Percentiles rank a stretch among this genome's conserved stretches.
These are phyloP conservation scores for Podila horticola DNA, from an alignment of 192 early-diverging fungal species.

Conservation along the genomic window DNA sequence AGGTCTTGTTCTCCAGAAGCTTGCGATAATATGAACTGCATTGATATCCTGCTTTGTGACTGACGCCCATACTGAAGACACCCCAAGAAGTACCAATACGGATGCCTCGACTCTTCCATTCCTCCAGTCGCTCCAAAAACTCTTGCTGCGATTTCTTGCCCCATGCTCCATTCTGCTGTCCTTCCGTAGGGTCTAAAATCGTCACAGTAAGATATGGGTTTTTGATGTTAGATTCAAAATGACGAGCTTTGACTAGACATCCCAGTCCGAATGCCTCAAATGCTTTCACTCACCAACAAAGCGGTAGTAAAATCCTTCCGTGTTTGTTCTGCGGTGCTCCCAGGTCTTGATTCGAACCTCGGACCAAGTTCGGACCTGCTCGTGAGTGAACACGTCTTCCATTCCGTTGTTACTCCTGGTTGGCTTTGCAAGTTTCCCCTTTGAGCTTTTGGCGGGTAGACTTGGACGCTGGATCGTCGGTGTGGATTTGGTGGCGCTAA, in stretches of 20 bases:
- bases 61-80: slow-evolving; percentile 59
- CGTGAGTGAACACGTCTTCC: slow-evolving; percentile 58
- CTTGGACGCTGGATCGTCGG: not conserved
- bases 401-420: slow-evolving; percentile 30
- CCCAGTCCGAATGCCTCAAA: too few relatives aligned
- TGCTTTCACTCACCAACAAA: slow-evolving; percentile 56
- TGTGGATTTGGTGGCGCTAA: not conserved
- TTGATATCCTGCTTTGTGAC: slow-evolving; percentile 68
- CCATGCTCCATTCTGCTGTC: slow-evolving; percentile 64
- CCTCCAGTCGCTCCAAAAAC: slow-evolving; percentile 62
- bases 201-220: not conserved
- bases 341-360: slow-evolving; percentile 61
- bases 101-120: slow-evolving; percentile 56
- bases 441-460: slow-evolving; percentile 1
- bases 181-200: slow-evolving; percentile 56
- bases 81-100: slow-evolving; percentile 68
- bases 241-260: not conserved
- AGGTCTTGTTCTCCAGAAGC: slow-evolving; percentile 50
- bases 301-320: slow-evolving; percentile 65
- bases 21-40: slow-evolving; percentile 69
- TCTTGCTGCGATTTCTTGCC: slow-evolving; percentile 50
- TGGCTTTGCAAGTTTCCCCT: slow-evolving; percentile 16
- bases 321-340: slow-evolving; percentile 55
- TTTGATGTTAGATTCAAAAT: not conserved
- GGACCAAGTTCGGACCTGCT: slow-evolving; percentile 56